Evolutionary conservation across 116 monocot genomes (phyloP).

Genomic region (Trichopus zeylanicus): DNA sequence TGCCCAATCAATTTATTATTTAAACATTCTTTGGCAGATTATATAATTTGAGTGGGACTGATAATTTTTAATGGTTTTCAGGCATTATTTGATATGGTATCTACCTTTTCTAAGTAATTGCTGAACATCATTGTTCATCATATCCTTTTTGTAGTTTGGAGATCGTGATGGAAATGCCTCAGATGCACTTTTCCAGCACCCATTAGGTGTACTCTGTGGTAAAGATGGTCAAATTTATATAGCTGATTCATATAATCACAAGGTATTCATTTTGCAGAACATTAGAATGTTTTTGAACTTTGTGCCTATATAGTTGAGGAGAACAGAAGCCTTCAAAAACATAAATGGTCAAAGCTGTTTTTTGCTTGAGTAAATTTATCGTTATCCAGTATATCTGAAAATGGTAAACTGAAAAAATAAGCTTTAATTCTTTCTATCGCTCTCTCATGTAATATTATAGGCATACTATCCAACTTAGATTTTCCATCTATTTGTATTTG

Average conservation of each 20-base stretch:
- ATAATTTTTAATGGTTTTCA: too few species aligned
- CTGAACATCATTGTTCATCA: neutral
- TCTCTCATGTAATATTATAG: neutral
- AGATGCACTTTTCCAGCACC: conserved; percentile 90
- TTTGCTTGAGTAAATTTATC: neutral
- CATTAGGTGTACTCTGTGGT: conserved; percentile 62
- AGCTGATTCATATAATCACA: conserved; percentile 97
- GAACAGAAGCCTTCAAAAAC: neutral
- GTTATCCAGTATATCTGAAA: neutral
- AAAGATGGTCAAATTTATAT: conserved; percentile 70
- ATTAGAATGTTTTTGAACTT: conserved; percentile 3
- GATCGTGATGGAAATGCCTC: conserved; percentile 85
- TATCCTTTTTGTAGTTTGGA: conserved; percentile 55
- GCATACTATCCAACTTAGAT: neutral
- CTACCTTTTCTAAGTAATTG: neutral
- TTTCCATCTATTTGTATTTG: neutral
- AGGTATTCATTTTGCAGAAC: conserved; percentile 38
- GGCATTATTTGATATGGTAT: too few species aligned
- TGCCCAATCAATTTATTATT: neutral
- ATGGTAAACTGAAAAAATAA: neutral
- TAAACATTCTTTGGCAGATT: too few species aligned
- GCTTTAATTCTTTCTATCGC: neutral
- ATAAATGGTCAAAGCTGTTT: neutral
- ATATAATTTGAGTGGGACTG: too few species aligned
- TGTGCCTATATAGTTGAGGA: too few species aligned